Conservation (phyloP, 257 asterid genomes). For the Ocimum tenuiflorum region DNA sequence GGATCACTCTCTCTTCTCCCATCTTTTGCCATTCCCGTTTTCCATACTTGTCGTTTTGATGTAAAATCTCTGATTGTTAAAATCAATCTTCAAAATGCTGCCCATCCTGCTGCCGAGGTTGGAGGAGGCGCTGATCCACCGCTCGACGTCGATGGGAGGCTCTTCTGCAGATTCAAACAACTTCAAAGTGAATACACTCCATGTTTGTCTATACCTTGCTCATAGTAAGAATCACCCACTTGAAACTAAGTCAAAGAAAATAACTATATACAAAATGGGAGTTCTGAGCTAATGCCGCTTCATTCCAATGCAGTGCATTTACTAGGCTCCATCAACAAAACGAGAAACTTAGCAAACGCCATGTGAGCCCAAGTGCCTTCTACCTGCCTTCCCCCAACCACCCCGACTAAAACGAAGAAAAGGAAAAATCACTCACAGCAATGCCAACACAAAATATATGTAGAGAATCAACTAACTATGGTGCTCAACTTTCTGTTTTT, state of each 20-base stretch:
- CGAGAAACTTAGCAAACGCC: not conserved
- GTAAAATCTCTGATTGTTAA: no score
- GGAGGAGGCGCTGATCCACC: constrained; percentile 54
- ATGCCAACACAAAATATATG: not conserved
- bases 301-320: no score
- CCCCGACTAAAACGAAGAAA: not conserved
- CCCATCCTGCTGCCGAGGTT: constrained; percentile 93
- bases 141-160: constrained; percentile 62
- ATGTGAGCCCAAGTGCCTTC: not conserved
- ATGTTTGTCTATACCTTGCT: not conserved
- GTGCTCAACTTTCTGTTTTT: not conserved
- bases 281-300: not conserved
- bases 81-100: constrained; percentile 64
- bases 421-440: not conserved
- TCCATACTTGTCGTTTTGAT: constrained; percentile 26
- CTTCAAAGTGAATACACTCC: not conserved
- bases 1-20: not conserved
- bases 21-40: constrained; percentile 16
- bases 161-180: constrained; percentile 52
- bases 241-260: not conserved
- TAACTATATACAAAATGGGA: not conserved
- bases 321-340: not conserved
- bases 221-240: not conserved
- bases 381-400: not conserved
- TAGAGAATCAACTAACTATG: not conserved